Evolutionary conservation across 1,284 basidiomycete genomes (phyloP), one percentile per base, ranked within the genome.

Genomic region (Sporisorium reilianum): DNA sequence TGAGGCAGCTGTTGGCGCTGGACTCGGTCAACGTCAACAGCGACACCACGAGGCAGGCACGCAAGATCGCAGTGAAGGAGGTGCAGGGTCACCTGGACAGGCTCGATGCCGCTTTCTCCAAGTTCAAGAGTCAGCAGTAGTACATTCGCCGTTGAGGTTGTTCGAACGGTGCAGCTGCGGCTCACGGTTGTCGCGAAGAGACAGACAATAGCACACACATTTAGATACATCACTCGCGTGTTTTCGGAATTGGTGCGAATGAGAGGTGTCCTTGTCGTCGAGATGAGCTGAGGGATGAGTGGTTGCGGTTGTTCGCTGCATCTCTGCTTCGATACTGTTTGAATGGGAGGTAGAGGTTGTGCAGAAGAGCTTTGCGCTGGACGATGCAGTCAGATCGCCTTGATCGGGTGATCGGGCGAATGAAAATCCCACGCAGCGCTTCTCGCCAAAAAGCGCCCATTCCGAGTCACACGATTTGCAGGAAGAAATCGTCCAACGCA

Each of bases 31-130:
- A 65, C 26, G 72, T 78, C 26, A 76, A 79, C 54, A 67, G 75
- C 42, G 83, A 84, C 11, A 65, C 71, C 18, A 75, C 78, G 12
- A 59, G 83, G 46, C 64, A 65, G 48, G 71, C 64, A 11, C 68
- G 83, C 4, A 84, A 83, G 55, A 67, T 64, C 5, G 81, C 80
- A 12, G 83, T 84, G 23, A 80, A 79, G 53, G 62, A 79, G 34
- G 76, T 84, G 5, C 83, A 84, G 69, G n/a, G 46, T 16, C 71
- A 78, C 49, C 59, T 84, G 20, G 83, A 84, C 41, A 68, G 81
- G n/a, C 65, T 84, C 20, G 83, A 84, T 46, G 59, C 64, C 9
- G 82, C 81, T 1, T 82, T 77, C 73, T 45, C 56, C 12, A 41
- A 23, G 26, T 77, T 55, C 38, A 74, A 79, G 65, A 71, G 56